Percentiles rank a stretch among this genome's conserved stretches.
phyloP scores from a whole-genome alignment of 2,329 filamentous ascomycete species.

The Aspergillus chevalieri region DNA sequence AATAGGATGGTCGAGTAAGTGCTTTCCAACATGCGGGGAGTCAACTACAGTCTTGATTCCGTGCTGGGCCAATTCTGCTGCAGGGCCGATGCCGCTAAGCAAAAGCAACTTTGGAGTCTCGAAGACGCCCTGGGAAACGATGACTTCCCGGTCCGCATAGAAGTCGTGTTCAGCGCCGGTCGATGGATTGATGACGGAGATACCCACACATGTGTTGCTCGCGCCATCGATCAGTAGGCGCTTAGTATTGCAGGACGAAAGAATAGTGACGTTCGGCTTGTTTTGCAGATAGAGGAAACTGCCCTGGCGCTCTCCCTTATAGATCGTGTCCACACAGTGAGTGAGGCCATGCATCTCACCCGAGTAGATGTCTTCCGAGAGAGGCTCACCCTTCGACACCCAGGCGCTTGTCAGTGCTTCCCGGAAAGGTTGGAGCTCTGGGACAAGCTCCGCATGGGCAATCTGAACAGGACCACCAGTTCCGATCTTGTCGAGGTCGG shows the following conservation, averaged over 20 bases:
- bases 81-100: conserved; percentile 44
- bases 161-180: conserved; percentile 41
- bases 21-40: conserved; percentile 24
- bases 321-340: conserved; percentile 52
- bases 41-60: conserved; percentile 27
- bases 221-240: conserved; percentile 48
- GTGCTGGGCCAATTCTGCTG: conserved; percentile 32
- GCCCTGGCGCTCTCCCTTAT: conserved; percentile 51
- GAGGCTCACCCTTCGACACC: conserved; percentile 46
- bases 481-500: conserved; percentile 49
- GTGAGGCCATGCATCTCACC: conserved; percentile 51
- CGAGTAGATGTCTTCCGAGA: conserved; percentile 52
- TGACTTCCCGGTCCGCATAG: conserved; percentile 45
- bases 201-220: conserved; percentile 38
- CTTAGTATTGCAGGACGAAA: conserved; percentile 47
- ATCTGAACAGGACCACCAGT: conserved; percentile 48
- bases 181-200: conserved; percentile 40
- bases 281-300: conserved; percentile 48
- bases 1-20: conserved; percentile 35
- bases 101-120: conserved; percentile 50
- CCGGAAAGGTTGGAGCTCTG: conserved; percentile 48
- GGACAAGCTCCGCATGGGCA: conserved; percentile 49
- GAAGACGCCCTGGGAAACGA: conserved; percentile 46
- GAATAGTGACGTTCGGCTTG: conserved; percentile 52
- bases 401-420: conserved; percentile 45